Percentiles rank a stretch among this genome's conserved stretches.
These are phyloP conservation scores for Podosphaera xanthii DNA, from an alignment of 2,329 filamentous ascomycete species.

Conservation along the genomic window DNA sequence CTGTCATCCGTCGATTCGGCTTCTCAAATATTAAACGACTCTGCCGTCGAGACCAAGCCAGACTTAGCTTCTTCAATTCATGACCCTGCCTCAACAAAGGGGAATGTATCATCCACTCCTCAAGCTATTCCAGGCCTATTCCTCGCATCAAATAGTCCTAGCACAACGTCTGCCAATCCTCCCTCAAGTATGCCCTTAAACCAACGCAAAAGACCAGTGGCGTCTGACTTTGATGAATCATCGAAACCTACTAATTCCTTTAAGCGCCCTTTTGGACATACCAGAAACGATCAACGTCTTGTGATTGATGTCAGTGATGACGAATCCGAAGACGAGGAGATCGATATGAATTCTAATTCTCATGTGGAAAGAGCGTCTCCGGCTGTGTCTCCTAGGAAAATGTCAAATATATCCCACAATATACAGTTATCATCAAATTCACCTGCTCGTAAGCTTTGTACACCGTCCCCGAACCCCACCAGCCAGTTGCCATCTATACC, in stretches of 20 bases:
- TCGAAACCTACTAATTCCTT: slow-evolving; percentile 14
- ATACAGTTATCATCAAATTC: slow-evolving; percentile 10
- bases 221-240: slow-evolving; percentile 46
- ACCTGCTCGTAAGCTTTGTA: slow-evolving; percentile 8
- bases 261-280: slow-evolving; percentile 38
- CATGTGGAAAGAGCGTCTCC: slow-evolving; percentile 25
- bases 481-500: slow-evolving; percentile 3
- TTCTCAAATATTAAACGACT: background rate
- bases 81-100: background rate
- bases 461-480: slow-evolving; percentile 9
- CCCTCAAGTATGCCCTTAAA: slow-evolving; percentile 1
- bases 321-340: slow-evolving; percentile 31
- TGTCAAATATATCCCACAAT: slow-evolving; percentile 18
- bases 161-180: slow-evolving; percentile 1
- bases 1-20: background rate
- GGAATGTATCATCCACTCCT: slow-evolving; percentile 1
- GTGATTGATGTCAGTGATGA: slow-evolving; percentile 74
- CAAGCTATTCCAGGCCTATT: slow-evolving; percentile 13
- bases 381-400: slow-evolving; percentile 5
- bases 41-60: background rate
- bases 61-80: background rate
- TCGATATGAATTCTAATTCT: slow-evolving; percentile 40
- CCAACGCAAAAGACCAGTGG: slow-evolving; percentile 34
- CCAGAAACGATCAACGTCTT: slow-evolving; percentile 35
- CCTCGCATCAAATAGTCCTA: slow-evolving; percentile 7